Evolutionary conservation across 148 eudicot genomes (phyloP), one percentile per base, ranked within the genome.

Genomic region (Camellia granthamiana): DNA sequence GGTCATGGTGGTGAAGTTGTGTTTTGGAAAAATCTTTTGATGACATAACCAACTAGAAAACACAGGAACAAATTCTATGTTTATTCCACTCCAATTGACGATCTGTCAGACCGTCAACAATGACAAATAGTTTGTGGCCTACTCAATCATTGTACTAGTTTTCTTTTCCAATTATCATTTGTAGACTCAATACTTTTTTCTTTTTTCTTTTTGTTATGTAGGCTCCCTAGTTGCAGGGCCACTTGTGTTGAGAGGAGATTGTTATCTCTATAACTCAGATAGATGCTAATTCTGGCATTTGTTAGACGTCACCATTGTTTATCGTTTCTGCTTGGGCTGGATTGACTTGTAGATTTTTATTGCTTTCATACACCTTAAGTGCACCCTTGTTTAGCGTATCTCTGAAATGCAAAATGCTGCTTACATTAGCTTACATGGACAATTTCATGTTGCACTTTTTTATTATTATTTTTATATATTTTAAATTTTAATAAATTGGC

Each of bases 371-470:
- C 5, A 19, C 42, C 44, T 54, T 23, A 49, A 72, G 44, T 72
- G 5, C 43, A 23, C 43, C 56, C 49, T 58, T 16, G 8, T 74
- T n/a, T 61, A 56, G 64, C 12, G 21, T 6, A 30, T 56, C 63
- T 55, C 77, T 66, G n/a, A 58, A 74, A 38, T 6, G 68, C 58
- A 55, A 38, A 56, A 59, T 74, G 64, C 64, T 58, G 49, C 64
- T 58, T 52, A 0, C 12, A 56, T 14, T 38, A 38, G 10, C 51
- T 16, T 42, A 74, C 63, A 38, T 30, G 38, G 38, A 30, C 38
- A 30, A 30, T 30, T 30, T 30, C 38, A 30, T 30, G 38, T 30
- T 30, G 38, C 38, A 1, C 38, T 30, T 30, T 30, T 30, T 30
- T 30, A 30, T 30, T 30, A 30, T 30, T 30, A 3, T 16, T 55